A percentile compares a stretch with the other conserved stretches of the same genome.
Evolutionary conservation across 805 yeast species (phyloP).

Genomic region (Kurtzmaniella cleridarum): DNA sequence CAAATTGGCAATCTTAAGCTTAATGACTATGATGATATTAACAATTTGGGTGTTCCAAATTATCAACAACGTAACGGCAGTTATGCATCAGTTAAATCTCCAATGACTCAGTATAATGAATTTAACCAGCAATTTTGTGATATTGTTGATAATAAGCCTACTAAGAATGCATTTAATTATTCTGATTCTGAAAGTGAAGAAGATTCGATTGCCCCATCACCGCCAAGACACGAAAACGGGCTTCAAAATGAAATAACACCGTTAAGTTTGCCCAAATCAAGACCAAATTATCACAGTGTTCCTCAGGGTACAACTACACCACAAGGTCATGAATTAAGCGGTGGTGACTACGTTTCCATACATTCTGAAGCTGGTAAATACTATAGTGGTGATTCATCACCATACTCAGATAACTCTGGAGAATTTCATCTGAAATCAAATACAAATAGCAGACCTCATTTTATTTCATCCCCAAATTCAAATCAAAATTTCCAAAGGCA

Average conservation of each 20-base stretch:
- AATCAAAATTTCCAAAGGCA: slow-evolving; percentile 17
- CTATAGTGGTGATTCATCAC: slow-evolving; percentile 11
- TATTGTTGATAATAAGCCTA: slow-evolving; percentile 11
- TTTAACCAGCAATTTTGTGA: slow-evolving; percentile 34
- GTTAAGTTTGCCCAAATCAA: slow-evolving; percentile 8
- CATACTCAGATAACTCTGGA: slow-evolving; percentile 11
- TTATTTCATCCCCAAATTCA: slow-evolving; percentile 26
- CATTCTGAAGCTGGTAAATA: slow-evolving; percentile 23
- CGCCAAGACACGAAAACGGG: slow-evolving; percentile 10
- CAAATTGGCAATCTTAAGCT: slow-evolving; percentile 12
- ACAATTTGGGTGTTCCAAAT: slow-evolving; percentile 20
- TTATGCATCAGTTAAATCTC: slow-evolving; percentile 36
- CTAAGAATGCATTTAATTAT: slow-evolving; percentile 5
- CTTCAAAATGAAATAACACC: slow-evolving; percentile 1
- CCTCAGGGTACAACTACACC: slow-evolving; percentile 15
- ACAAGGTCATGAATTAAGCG: slow-evolving; percentile 4
- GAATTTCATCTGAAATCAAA: background rate
- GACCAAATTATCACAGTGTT: slow-evolving; percentile 12
- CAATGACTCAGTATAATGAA: slow-evolving; percentile 39
- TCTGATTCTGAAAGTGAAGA: slow-evolving; percentile 5
- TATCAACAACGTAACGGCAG: slow-evolving; percentile 25
- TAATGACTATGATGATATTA: slow-evolving; percentile 1
- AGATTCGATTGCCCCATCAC: slow-evolving; percentile 14
- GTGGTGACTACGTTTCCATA: slow-evolving; percentile 14
- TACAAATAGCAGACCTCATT: slow-evolving; percentile 19